A percentile compares a stretch with the other conserved stretches of the same genome.
phyloP scores from a whole-genome alignment of 495 filamentous ascomycete species.

The Bryoglossum gracile region DNA sequence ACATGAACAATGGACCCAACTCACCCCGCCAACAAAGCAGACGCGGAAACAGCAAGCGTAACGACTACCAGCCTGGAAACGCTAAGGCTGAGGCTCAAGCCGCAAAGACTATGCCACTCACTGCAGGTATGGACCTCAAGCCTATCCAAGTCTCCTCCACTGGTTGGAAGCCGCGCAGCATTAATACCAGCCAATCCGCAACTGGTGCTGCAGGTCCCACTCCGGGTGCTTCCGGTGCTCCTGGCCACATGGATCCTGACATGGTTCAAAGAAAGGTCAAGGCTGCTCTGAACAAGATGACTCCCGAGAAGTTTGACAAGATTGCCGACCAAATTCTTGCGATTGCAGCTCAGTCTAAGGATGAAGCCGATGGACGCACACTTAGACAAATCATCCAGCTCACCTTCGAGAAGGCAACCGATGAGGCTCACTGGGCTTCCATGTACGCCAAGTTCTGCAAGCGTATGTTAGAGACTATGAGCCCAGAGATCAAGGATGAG shows the following conservation, averaged over 20 bases:
- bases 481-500: conserved; percentile 89
- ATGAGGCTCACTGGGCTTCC: conserved; percentile 96
- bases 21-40: conserved; percentile 44
- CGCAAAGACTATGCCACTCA: conserved; percentile 83
- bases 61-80: conserved; percentile 39
- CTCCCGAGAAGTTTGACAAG: conserved; percentile 95
- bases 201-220: conserved; percentile 43
- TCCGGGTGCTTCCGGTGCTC: conserved; percentile 38
- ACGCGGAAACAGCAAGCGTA: conserved; percentile 54
- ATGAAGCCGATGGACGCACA: conserved; percentile 89
- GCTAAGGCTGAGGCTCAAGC: conserved; percentile 51
- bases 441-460: conserved; percentile 99
- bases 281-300: conserved; percentile 98
- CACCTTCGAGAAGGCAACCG: conserved; percentile 97
- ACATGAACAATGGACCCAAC: conserved; percentile 29
- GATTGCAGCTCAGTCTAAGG: conserved; percentile 91
- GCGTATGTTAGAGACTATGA: conserved; percentile 94
- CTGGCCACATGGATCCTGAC: conserved; percentile 70
- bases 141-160: conserved; percentile 59
- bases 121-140: conserved; percentile 70
- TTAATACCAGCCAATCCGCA: conserved; percentile 35
- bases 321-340: conserved; percentile 88
- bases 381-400: conserved; percentile 97
- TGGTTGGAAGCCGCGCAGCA: conserved; percentile 87
- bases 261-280: conserved; percentile 99